Conservation (phyloP, 257 asterid genomes). For the Primulina tabacum region DNA sequence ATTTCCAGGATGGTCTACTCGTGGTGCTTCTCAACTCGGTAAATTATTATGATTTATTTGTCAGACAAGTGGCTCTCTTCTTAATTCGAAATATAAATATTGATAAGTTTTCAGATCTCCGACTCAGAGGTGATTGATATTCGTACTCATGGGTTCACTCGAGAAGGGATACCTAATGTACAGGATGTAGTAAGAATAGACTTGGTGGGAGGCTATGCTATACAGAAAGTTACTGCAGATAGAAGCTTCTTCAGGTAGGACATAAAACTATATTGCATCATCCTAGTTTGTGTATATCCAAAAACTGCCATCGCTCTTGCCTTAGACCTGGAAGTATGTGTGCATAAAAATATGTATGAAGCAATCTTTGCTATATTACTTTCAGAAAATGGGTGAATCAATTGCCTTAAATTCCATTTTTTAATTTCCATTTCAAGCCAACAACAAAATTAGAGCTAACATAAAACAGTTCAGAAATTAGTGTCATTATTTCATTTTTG, state of each 20-base stretch:
- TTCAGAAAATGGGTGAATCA: background rate
- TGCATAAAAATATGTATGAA: background rate
- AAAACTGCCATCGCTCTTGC: background rate
- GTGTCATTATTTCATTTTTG: background rate
- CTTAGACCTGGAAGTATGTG: background rate
- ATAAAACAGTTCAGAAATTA: background rate
- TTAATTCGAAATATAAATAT: background rate
- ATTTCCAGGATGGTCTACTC: conserved; percentile 68
- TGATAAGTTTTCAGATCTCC: conserved; percentile 53
- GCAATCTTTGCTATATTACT: background rate
- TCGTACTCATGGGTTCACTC: conserved; percentile 63
- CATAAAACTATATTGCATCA: background rate
- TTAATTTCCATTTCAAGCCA: too few relatives aligned
- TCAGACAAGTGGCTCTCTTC: background rate
- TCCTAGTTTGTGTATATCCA: background rate
- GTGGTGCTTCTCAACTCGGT: conserved; percentile 81
- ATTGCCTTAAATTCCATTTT: background rate
- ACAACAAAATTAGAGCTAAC: background rate
- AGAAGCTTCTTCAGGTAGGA: conserved; percentile 80
- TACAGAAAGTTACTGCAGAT: conserved; percentile 59
- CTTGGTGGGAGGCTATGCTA: conserved; percentile 77
- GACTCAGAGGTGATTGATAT: conserved; percentile 52
- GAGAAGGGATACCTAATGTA: conserved; percentile 61
- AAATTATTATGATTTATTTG: conserved; percentile 14
- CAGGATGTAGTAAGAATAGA: conserved; percentile 75